Evolutionary conservation across 495 filamentous ascomycete genomes (phyloP).

Genomic region (Friedmanniomyces endolithicus): DNA sequence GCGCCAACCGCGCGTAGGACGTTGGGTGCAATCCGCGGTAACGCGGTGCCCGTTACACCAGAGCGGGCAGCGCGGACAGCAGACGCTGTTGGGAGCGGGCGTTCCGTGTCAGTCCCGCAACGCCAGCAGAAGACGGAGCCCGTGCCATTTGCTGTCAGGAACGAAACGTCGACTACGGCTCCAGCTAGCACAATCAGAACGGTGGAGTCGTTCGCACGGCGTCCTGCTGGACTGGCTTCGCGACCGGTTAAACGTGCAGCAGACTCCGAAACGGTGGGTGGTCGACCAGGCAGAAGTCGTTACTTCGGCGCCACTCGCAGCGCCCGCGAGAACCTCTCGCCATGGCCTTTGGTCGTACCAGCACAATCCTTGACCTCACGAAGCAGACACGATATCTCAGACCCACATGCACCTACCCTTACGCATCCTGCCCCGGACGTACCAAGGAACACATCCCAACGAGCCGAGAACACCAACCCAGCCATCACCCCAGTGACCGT

Average conservation of each 20-base stretch:
- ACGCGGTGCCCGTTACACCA: conserved; percentile 8
- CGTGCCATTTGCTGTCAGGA: not conserved
- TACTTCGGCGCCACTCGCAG: conserved; percentile 16
- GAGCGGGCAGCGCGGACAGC: not conserved
- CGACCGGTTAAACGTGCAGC: not conserved
- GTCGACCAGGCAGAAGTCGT: not conserved
- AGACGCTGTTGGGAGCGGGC: not conserved
- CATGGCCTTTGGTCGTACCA: not conserved
- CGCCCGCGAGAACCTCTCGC: not conserved
- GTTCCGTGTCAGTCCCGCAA: conserved; percentile 5
- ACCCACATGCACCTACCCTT: not conserved
- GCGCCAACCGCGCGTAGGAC: conserved; percentile 3
- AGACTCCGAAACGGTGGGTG: not conserved
- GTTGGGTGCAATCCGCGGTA: not conserved
- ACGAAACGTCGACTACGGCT: not conserved
- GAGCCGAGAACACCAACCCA: not conserved
- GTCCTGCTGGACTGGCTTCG: not conserved
- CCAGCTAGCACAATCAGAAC: not conserved
- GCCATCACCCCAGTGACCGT: not conserved
- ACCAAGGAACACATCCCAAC: not conserved
- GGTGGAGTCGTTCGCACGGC: not conserved
- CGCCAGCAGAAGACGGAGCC: not conserved
- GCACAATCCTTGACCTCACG: not conserved
- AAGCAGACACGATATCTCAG: not conserved
- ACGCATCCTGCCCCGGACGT: not conserved